Percentiles rank a stretch among this genome's conserved stretches.
Conservation (phyloP, 495 filamentous ascomycete genomes). For the Oidiodendron maius region DNA sequence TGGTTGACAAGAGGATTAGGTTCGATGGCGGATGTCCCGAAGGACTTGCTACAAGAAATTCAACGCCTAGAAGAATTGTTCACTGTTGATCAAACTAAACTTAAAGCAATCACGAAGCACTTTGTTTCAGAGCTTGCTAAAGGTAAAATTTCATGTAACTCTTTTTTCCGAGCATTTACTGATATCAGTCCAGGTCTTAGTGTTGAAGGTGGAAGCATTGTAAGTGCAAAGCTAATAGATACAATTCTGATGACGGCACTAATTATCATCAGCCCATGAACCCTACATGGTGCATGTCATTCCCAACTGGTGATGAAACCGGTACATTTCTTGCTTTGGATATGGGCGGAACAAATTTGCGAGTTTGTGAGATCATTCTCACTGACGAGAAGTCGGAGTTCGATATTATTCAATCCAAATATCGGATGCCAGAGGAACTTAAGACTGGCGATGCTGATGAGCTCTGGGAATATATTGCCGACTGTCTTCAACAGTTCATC, state of each 20-base stretch:
- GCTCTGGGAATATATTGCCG: conserved; percentile 96
- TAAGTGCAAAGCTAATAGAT: conserved; percentile 42
- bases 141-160: conserved; percentile 39
- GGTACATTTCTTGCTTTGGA: conserved; percentile 92
- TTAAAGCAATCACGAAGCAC: conserved; percentile 84
- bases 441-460: conserved; percentile 87
- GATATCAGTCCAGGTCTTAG: conserved; percentile 42
- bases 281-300: conserved; percentile 95
- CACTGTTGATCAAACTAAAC: conserved; percentile 67
- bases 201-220: conserved; percentile 87
- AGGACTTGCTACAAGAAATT: conserved; percentile 79
- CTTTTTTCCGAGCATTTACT: conserved; percentile 3
- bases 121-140: conserved; percentile 86
- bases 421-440: conserved; percentile 92
- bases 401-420: conserved; percentile 98
- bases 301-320: conserved; percentile 81
- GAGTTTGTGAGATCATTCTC: conserved; percentile 93
- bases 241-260: neutral
- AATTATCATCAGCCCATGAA: conserved; percentile 79
- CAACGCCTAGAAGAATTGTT: conserved; percentile 81
- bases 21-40: conserved; percentile 75
- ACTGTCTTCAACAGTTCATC: conserved; percentile 94
- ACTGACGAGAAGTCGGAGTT: conserved; percentile 90
- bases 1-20: conserved; percentile 18
- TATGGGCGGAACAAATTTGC: conserved; percentile 97